Conservation (phyloP, 202 grass and related monocot species). For the Brachypodium distachyon region DNA sequence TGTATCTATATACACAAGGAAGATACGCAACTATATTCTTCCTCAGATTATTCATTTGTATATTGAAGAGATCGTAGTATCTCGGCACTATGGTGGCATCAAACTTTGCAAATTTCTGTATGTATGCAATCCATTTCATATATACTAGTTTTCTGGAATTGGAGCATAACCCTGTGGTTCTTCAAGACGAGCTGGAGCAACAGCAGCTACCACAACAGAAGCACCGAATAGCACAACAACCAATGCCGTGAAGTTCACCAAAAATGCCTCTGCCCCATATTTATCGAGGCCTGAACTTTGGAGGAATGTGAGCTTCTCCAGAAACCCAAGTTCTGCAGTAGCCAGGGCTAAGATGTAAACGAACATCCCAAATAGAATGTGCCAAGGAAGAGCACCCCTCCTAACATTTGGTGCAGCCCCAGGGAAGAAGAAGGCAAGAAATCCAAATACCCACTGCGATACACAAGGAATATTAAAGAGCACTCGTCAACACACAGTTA, state of each 20-base stretch:
- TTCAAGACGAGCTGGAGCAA: conserved; percentile 50
- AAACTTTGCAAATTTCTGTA: neutral
- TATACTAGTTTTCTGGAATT: conserved; percentile 37
- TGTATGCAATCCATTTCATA: neutral
- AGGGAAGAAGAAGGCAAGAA: conserved; percentile 53
- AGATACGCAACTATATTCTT: conserved; percentile 8
- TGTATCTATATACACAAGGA: conserved; percentile 4
- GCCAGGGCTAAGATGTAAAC: conserved; percentile 59
- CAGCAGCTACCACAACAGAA: conserved; percentile 45
- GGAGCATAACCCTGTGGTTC: conserved; percentile 46
- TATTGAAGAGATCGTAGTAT: neutral
- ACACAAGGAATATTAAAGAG: conserved; percentile 12
- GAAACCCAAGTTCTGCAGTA: conserved; percentile 48
- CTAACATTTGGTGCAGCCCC: conserved; percentile 35
- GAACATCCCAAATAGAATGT: conserved; percentile 47
- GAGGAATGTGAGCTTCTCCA: conserved; percentile 85
- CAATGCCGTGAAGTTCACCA: conserved; percentile 77
- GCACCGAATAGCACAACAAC: conserved; percentile 57
- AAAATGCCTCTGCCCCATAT: conserved; percentile 53
- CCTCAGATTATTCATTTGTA: conserved; percentile 6
- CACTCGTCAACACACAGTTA: neutral
- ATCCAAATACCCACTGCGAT: conserved; percentile 62
- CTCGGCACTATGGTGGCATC: neutral
- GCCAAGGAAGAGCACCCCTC: conserved; percentile 53
- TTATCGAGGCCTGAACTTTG: conserved; percentile 41